Evolutionary conservation across 2,329 filamentous ascomycete genomes (phyloP), one percentile per base, ranked within the genome.

Genomic region (Cladosporium oxysporum): DNA sequence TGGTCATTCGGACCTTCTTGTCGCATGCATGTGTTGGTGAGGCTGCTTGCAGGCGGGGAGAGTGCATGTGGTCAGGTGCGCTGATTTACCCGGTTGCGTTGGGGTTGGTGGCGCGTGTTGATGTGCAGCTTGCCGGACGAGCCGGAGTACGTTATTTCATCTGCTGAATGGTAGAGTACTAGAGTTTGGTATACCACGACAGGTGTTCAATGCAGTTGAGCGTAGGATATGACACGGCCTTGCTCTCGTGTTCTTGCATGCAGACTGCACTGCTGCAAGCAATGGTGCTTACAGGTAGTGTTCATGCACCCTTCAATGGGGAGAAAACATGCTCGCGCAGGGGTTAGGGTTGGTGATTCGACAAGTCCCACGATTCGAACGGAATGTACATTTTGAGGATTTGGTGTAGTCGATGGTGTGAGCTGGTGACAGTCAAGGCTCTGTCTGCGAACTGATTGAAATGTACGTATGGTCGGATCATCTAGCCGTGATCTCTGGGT

Each of bases 1-100:
- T 29, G 21, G n/a, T n/a, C 31, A 55, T 55, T 47, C 52, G 52
- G 52, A 55, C 52, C 52, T 55, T 33, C 29, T 55, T 29, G 52
- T n/a, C 31, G 52, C 28, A 31, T 29, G 52, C 31, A 21, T n/a
- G 52, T 23, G 52, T 18, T 55, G 28, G 52, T 33, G 29, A 55
- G 28, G 6, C 50, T 31, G 50, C 50, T 53, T 53, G 50, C 28
- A 55, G 52, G 41, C 26, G 52, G 52, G 52, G 52, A 50, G n/a
- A 21, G 41, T 47, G 41, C 41, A 47, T 21, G 52, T 55, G 52
- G 52, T 55, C 52, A 55, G 52, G 52, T 55, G 52, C 28, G 28
- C 28, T 31, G 52, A 5, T 29, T 55, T 29, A 12, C 28, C 33
- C 33, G 52, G 31, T 29, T 33, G 52, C 33, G 52, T 55, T 55